Evolutionary conservation across 306 rosid species (phyloP), one percentile per base, ranked within the genome.

Genomic region (Clitoria ternatea): DNA sequence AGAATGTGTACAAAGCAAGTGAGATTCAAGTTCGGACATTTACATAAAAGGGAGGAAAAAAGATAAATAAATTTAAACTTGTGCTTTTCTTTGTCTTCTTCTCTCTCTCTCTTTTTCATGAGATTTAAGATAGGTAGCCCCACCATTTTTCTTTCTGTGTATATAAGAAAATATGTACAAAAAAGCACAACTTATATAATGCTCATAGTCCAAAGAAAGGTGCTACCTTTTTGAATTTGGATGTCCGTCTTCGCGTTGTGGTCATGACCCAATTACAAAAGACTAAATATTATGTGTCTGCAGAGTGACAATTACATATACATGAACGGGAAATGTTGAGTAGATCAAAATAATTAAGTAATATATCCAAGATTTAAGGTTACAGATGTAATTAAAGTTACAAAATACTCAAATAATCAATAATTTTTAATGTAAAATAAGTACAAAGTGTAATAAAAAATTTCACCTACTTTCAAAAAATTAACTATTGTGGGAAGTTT

Each of bases 1-100:
- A 61, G 81, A 81, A 82, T 73, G 77, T 61, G 72, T 45, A 37
- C 78, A 71, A 77, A 63, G 78, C 42, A 62, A 72, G 63, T 61
- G 19, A 45, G 50, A 50, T 74, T 78, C 86, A 85, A 82, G 77
- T 39, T 49, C 56, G 69, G 72, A 48, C 59, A 53, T 61, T 75
- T 71, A 8, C 83, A 52, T 13, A 45, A 63, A 77, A 54, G 20
- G 35, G 40, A 24, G n/a, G 35, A 69, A 30, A 73, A 73, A 42
- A 33, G 27, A 22, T 30, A 64, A 56, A 27, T 30, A 42, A 61
- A 42, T 22, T 78, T 64, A 24, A 70, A 50, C 61, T 2, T 52
- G 8, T 7, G 40, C 66, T 45, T 76, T 73, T 62, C 44, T 70
- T 78, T 23, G 5, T n/a, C n/a, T n/a, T n/a, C n/a, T n/a, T n/a